Evolutionary conservation across 2,329 filamentous ascomycete genomes (phyloP).

Genomic region (Monosporascus sp.): DNA sequence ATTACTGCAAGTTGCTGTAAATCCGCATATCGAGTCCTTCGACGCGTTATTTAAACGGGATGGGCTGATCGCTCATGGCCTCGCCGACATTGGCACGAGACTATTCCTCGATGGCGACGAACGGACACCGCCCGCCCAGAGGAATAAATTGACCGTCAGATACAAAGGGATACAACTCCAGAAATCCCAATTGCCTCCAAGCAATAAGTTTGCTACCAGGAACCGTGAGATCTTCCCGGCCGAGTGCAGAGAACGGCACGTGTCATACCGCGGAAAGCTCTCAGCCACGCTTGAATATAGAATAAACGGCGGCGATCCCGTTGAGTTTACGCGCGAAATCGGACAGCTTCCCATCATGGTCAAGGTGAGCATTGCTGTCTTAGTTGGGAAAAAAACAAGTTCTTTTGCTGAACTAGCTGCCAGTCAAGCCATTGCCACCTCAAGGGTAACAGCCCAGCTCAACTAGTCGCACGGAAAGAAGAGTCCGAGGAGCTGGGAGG

Average conservation of each 20-base stretch:
- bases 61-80: slow-evolving; percentile 66
- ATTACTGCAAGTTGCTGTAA: slow-evolving; percentile 75
- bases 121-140: slow-evolving; percentile 49
- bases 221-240: slow-evolving; percentile 85
- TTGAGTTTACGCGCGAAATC: slow-evolving; percentile 77
- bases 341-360: slow-evolving; percentile 92
- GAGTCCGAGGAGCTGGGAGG: slow-evolving; percentile 94
- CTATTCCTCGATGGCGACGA: slow-evolving; percentile 80
- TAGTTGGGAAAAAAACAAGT: neutral
- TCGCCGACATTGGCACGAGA: slow-evolving; percentile 88
- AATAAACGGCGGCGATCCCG: slow-evolving; percentile 81
- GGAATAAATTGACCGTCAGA: slow-evolving; percentile 73
- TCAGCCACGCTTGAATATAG: slow-evolving; percentile 78
- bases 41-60: slow-evolving; percentile 77
- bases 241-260: slow-evolving; percentile 91
- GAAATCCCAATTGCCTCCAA: slow-evolving; percentile 71
- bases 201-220: slow-evolving; percentile 73
- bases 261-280: slow-evolving; percentile 83
- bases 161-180: slow-evolving; percentile 80
- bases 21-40: slow-evolving; percentile 93
- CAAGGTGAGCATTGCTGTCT: slow-evolving; percentile 53
- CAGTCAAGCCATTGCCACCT: slow-evolving; percentile 89
- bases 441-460: slow-evolving; percentile 74
- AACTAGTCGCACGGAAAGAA: slow-evolving; percentile 82
- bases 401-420: slow-evolving; percentile 8